Evolutionary conservation across 768 basidiomycete genomes (phyloP).

Genomic region (Piloderma croceum): DNA sequence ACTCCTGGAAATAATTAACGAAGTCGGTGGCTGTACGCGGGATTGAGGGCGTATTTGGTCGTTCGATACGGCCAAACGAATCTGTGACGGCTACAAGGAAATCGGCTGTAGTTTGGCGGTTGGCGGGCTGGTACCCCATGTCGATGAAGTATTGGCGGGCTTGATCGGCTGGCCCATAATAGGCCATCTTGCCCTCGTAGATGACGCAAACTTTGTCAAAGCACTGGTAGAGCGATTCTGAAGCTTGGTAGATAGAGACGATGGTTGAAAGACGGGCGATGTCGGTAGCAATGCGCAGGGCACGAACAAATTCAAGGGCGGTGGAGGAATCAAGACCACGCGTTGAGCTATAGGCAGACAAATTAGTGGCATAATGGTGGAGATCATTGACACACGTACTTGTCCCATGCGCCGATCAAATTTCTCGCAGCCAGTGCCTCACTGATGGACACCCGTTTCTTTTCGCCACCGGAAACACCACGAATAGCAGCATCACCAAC

Average conservation of each 20-base stretch:
- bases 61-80: conserved; percentile 30
- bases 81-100: conserved; percentile 44
- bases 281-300: conserved; percentile 41
- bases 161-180: conserved; percentile 49
- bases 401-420: conserved; percentile 6
- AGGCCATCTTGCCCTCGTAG: conserved; percentile 54
- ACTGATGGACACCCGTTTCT: conserved; percentile 70
- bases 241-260: conserved; percentile 59
- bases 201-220: conserved; percentile 66
- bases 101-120: conserved; percentile 55
- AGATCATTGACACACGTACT: background rate
- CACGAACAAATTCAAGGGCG: conserved; percentile 45
- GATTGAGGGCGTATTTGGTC: conserved; percentile 25
- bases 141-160: conserved; percentile 56
- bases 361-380: background rate
- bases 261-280: conserved; percentile 36
- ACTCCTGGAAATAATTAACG: conserved; percentile 20
- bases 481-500: conserved; percentile 71
- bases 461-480: conserved; percentile 53
- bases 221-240: conserved; percentile 40
- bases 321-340: conserved; percentile 42
- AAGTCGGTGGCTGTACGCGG: conserved; percentile 38
- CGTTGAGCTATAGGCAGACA: conserved; percentile 31
- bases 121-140: conserved; percentile 48
- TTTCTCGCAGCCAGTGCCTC: conserved; percentile 63